Base-by-base conservation (phyloP, 768 basidiomycete genomes). In the Thelephora ganbajun region DNA sequence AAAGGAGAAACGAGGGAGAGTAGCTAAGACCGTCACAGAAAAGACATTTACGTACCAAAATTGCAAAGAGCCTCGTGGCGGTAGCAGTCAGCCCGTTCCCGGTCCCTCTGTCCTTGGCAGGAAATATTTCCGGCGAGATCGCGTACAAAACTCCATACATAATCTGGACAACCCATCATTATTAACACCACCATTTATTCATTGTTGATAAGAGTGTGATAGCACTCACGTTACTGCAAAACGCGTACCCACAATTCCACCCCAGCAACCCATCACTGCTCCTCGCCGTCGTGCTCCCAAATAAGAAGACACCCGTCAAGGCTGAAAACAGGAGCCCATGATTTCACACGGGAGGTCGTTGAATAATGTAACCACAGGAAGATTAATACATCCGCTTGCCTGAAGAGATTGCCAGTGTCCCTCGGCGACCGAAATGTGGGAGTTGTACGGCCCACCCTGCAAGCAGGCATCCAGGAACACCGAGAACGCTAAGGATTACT, bases 71-170 rank as follows among this genome's bases (percentile, higher is more conserved):
- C 12, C 83, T 69, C 42, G 69, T 68, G 0, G 77, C 74, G 1
- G 76, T 77, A 6, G 78, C 69, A 1, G 72, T 72, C 43, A 85
- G 63, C 3, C 76, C 79, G 50, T 80, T 82, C 2, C 83, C 83
- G 0, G 83, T 86, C 0, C 83, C 83, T 33, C 83, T 69, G 59
- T 83, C 74, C 56, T 80, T 80, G 30, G 78, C 77, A 11, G 80
- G 77, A 59, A 83, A 83, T 4, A 81, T 66, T 59, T 86, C 81
- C 0, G 81, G 74, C 0, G 82, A 76, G 44, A 81, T 61, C 14
- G 81, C 79, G 54, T 83, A 84, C 37, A 86, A 55, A 2, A 85
- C 81, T 5, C 83, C 80, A 45, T 80, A 85, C 82, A 84, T 85
- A 51, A 82, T 74, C 69, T 81, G 49, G 42, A 43, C 13, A 18